These are phyloP conservation scores for Hyphopichia fennica DNA, from an alignment of 1,139 yeast genomes.

Conservation along the genomic window DNA sequence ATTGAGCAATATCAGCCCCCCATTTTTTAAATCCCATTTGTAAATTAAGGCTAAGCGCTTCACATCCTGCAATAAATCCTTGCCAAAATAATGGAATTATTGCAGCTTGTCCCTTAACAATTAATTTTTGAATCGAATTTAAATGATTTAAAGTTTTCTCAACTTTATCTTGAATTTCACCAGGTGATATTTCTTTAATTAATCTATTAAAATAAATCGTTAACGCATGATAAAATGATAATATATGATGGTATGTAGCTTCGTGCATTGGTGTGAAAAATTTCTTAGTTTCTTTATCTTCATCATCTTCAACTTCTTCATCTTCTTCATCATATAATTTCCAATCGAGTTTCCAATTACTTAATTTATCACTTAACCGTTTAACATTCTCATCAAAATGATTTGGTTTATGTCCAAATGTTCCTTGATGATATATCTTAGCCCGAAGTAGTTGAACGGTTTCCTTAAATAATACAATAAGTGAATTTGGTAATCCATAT, in stretches of 20 bases:
- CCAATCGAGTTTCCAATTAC: conserved; percentile 72
- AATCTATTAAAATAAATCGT: conserved; percentile 74
- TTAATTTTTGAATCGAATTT: conserved; percentile 59
- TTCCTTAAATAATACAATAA: conserved; percentile 69
- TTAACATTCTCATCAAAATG: conserved; percentile 47
- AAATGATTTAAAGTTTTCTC: conserved; percentile 62
- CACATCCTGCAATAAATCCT: conserved; percentile 87
- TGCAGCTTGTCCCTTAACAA: conserved; percentile 52
- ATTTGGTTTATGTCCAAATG: conserved; percentile 32
- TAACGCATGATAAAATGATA: conserved; percentile 76
- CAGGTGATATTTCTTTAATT: conserved; percentile 54
- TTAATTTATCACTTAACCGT: conserved; percentile 51
- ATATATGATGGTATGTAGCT: conserved; percentile 79
- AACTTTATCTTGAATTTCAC: conserved; percentile 59
- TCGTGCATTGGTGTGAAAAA: conserved; percentile 61
- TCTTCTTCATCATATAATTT: conserved; percentile 29
- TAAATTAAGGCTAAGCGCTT: conserved; percentile 58
- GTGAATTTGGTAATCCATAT: conserved; percentile 82
- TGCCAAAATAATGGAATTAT: conserved; percentile 86
- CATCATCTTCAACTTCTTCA: conserved; percentile 7
- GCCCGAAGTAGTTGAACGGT: conserved; percentile 66
- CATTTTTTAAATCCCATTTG: conserved; percentile 72
- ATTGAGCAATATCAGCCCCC: conserved; percentile 78
- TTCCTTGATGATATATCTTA: conserved; percentile 51
- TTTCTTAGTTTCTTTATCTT: conserved; percentile 14